phyloP scores from a whole-genome alignment of 176 grass and related monocot genomes.

The Triticum urartu region DNA sequence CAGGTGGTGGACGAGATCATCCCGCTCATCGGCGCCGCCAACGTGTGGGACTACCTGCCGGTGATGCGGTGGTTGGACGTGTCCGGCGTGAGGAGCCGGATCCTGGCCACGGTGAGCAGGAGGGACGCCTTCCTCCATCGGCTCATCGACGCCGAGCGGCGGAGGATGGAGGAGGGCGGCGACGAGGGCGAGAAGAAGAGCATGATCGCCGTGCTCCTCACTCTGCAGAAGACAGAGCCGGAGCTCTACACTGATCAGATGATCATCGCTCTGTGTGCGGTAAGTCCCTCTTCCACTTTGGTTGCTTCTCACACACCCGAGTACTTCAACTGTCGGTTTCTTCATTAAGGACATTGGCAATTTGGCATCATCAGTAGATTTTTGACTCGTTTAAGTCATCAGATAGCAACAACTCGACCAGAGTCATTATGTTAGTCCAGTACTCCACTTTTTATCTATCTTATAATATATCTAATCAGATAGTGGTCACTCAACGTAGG shows the following conservation, averaged over 20 bases:
- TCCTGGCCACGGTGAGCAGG: not conserved
- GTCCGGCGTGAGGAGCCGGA: constrained; percentile 26
- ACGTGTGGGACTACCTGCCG: constrained; percentile 55
- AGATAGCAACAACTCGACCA: not conserved
- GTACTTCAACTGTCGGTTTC: not conserved
- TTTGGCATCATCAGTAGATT: too few species aligned
- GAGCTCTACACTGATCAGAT: constrained; percentile 46
- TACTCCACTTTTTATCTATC: not conserved
- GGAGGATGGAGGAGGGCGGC: not conserved
- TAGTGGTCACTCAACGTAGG: not conserved
- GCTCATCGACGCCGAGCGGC: constrained; percentile 45
- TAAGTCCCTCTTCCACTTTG: constrained; percentile 7
- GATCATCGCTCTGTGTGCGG: constrained; percentile 40
- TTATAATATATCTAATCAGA: not conserved
- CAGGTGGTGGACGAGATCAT: constrained; percentile 25
- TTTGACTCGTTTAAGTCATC: too few species aligned
- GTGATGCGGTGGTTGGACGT: constrained; percentile 42
- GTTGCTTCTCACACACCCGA: not conserved
- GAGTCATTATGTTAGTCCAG: not conserved
- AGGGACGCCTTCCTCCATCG: constrained; percentile 37
- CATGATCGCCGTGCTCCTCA: constrained; percentile 45
- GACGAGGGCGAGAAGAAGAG: constrained; percentile 22
- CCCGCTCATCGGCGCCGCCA: constrained; percentile 3
- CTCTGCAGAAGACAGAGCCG: constrained; percentile 38
- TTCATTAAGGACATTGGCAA: not conserved